Conservation (phyloP, 805 yeast species). For the Suhomyces vadensis region DNA sequence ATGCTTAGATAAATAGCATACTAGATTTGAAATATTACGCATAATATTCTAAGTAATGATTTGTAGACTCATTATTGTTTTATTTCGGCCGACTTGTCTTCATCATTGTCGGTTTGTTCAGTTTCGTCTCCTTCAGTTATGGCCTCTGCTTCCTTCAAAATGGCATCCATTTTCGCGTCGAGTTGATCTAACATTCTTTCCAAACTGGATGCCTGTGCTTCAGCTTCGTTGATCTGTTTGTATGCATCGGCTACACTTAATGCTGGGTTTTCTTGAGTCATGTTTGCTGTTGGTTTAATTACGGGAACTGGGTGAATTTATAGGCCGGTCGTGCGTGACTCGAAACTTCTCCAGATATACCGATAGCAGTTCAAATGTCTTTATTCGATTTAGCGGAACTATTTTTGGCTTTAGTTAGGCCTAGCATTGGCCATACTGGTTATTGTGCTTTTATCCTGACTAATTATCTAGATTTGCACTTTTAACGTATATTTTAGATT, state of each 20-base stretch:
- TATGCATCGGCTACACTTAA: constrained; percentile 54
- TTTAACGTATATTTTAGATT: too few species aligned
- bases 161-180: constrained; percentile 62
- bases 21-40: too few species aligned
- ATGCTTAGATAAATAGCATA: constrained; percentile 5
- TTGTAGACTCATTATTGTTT: too few species aligned
- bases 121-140: constrained; percentile 11
- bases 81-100: too few species aligned
- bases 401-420: too few species aligned
- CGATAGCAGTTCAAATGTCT: too few species aligned
- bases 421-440: too few species aligned
- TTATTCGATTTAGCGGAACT: too few species aligned
- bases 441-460: too few species aligned
- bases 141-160: constrained; percentile 51
- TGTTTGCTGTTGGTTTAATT: constrained; percentile 8
- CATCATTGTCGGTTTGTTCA: neutral
- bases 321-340: neutral
- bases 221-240: constrained; percentile 66
- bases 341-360: too few species aligned
- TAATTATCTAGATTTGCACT: too few species aligned
- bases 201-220: constrained; percentile 56
- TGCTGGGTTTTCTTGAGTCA: constrained; percentile 32
- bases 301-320: neutral
- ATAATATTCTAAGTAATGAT: too few species aligned
- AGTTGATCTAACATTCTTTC: constrained; percentile 65